Evolutionary conservation across 148 eudicot genomes (phyloP), one percentile per base, ranked within the genome.

Genomic region (Cornus controversa): DNA sequence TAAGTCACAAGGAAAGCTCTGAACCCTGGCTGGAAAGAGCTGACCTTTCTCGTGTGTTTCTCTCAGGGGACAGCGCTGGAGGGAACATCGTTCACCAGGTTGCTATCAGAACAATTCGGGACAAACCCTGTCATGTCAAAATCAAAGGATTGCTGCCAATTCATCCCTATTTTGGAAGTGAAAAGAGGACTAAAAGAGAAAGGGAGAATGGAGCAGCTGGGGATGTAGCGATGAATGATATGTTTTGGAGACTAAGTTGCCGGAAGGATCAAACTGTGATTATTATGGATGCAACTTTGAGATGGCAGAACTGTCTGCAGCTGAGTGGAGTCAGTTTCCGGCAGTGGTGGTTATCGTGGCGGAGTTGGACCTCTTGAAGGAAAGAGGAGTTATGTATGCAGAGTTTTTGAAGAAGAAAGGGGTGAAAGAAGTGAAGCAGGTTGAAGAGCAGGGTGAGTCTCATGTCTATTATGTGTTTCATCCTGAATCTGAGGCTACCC

Each of bases 101-200:
- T 4, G 92, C 90, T 0, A 69, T 88, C 8, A 78, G 37, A 64
- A 77, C 86, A 1, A 74, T 78, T 5, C 71, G 72, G 47, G 26
- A 42, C 31, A 71, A 73, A 53, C 14, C 8, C 60, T 42, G 36
- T 22, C 37, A 24, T 2, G 58, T 90, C 18, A 62, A 36, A 25
- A 84, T 92, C 10, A 78, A 67, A 71, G 98, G 97, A 72, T 22
- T 92, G 27, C 34, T 89, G 29, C 77, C 84, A 0, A 87, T 92
- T 14, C 98, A 94, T 68, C 98, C 97, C 5, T 94, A 72, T 77
- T 94, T 94, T 50, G 98, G 98, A 16, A 92, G 93, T 34, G 89
- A 94, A 63, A 69, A 77, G 64, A 83, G 97, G 82, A 90, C 94
- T 4, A 27, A 80, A 5, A 74, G 69, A 10, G 98, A 94, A 79